A percentile compares a stretch with the other conserved stretches of the same genome.
Evolutionary conservation across 2,329 filamentous ascomycete species (phyloP).

Genomic region (Diaporthe citri): DNA sequence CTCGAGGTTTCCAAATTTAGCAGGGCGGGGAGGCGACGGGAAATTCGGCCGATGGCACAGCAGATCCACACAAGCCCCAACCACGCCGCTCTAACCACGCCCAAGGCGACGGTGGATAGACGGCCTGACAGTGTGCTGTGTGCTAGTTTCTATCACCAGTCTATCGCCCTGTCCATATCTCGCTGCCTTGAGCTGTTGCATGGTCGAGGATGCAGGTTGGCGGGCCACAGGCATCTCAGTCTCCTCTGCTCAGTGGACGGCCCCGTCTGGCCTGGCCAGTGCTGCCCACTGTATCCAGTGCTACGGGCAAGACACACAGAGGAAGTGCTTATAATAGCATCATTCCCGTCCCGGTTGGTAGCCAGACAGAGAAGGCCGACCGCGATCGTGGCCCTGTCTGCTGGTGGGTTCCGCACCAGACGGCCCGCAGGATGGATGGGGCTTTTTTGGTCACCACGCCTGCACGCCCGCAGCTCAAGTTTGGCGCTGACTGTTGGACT

Average conservation of each 20-base stretch:
- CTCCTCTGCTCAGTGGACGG: background rate
- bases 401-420: background rate
- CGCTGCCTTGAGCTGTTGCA: slow-evolving; percentile 1
- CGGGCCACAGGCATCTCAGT: background rate
- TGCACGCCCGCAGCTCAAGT: background rate
- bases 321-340: slow-evolving; percentile 3
- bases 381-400: slow-evolving; percentile 2
- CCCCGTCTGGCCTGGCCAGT: background rate
- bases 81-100: background rate
- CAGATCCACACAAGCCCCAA: slow-evolving; percentile 18
- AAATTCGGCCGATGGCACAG: slow-evolving; percentile 30
- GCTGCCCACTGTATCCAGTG: background rate
- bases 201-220: slow-evolving; percentile 3
- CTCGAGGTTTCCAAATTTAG: slow-evolving; percentile 21
- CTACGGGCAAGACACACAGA: background rate
- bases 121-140: background rate
- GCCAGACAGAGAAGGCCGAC: slow-evolving; percentile 10
- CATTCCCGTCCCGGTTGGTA: slow-evolving; percentile 5
- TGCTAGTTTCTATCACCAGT: background rate
- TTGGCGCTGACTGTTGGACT: slow-evolving; percentile 3
- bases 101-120: background rate
- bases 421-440: slow-evolving; percentile 19
- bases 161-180: background rate
- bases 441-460: background rate
- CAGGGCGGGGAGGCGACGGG: slow-evolving; percentile 4